These are phyloP conservation scores for Rhizophora apiculata DNA, from an alignment of 345 rosid species.

Conservation along the genomic window DNA sequence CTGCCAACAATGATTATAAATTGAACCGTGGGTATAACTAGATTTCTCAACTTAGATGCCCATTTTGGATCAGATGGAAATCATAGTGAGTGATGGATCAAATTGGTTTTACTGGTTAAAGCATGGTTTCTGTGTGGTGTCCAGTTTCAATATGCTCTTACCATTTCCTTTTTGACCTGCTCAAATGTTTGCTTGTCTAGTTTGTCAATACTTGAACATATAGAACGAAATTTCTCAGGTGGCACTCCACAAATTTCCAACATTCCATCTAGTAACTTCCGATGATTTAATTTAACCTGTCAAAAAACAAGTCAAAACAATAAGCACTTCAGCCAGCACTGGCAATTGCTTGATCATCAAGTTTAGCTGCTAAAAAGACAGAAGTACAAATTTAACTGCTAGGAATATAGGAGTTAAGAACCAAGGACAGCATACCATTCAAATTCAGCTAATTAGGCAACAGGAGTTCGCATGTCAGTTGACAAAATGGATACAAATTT, in stretches of 20 bases:
- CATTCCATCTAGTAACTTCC: slow-evolving; percentile 91
- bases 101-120: neutral
- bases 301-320: neutral
- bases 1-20: no score
- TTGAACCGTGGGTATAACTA: no score
- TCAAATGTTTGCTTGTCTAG: slow-evolving; percentile 83
- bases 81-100: neutral
- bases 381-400: no score
- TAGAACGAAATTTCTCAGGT: slow-evolving; percentile 78
- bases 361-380: neutral
- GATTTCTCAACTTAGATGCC: no score
- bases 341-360: neutral
- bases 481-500: neutral
- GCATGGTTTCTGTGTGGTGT: no score
- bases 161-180: slow-evolving; percentile 90
- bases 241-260: slow-evolving; percentile 96
- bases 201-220: slow-evolving; percentile 94
- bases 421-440: no score
- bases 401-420: no score
- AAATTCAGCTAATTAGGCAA: no score
- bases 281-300: slow-evolving; percentile 84
- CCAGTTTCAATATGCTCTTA: slow-evolving; percentile 21
- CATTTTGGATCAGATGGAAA: no score
- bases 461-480: no score
- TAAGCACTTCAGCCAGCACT: neutral